Evolutionary conservation across 2,329 filamentous ascomycete genomes (phyloP).

Genomic region (Aureobasidium melanogenum): DNA sequence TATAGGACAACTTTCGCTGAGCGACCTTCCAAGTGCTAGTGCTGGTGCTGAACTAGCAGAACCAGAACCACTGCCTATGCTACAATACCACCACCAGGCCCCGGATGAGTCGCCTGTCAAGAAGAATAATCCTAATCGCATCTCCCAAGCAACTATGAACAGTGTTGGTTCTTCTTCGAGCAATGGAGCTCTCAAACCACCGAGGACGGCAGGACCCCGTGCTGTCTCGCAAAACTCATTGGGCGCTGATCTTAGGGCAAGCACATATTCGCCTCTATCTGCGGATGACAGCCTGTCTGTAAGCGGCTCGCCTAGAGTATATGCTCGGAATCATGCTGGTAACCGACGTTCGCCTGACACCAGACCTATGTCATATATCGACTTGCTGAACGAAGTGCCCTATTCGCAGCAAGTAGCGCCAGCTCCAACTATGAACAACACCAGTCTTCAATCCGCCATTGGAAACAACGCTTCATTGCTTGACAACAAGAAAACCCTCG

Average conservation of each 20-base stretch:
- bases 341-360: constrained; percentile 49
- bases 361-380: constrained; percentile 52
- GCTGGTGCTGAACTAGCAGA: constrained; percentile 18
- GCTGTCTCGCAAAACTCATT: constrained; percentile 70
- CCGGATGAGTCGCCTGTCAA: constrained; percentile 28
- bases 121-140: constrained; percentile 18
- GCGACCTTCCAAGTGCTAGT: constrained; percentile 18
- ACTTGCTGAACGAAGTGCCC: constrained; percentile 53
- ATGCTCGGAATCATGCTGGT: constrained; percentile 41
- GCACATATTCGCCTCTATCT: constrained; percentile 47
- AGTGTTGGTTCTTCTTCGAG: constrained; percentile 25
- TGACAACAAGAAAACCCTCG: constrained; percentile 84
- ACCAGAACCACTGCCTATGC: constrained; percentile 26
- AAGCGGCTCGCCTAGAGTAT: constrained; percentile 32
- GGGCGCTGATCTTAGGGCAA: constrained; percentile 61
- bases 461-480: constrained; percentile 87
- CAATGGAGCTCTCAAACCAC: constrained; percentile 22
- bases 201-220: constrained; percentile 53
- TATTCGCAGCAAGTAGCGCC: constrained; percentile 72
- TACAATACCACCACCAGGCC: constrained; percentile 43
- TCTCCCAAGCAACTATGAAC: constrained; percentile 23
- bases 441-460: constrained; percentile 65
- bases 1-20: constrained; percentile 13
- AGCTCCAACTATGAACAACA: constrained; percentile 63
- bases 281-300: constrained; percentile 25